Percentiles rank a stretch among this genome's conserved stretches.
Evolutionary conservation across 2,329 filamentous ascomycete genomes (phyloP).

Genomic region (Alternaria arborescens): DNA sequence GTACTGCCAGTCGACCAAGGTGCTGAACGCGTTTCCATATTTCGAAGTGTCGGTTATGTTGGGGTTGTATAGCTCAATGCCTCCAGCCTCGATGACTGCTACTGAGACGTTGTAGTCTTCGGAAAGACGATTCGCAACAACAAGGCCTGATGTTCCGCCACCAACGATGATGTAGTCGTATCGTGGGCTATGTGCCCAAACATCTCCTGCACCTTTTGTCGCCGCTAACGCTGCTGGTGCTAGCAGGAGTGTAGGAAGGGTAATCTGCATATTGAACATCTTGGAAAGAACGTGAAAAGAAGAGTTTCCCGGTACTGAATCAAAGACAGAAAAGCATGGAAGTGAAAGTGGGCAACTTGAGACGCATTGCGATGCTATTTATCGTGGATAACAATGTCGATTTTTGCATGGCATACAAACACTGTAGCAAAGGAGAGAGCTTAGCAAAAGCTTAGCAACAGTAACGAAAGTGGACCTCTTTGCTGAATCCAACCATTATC

Average conservation of each 20-base stretch:
- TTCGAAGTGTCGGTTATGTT: constrained; percentile 3
- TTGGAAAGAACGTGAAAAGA: not conserved
- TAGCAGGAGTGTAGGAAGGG: not conserved
- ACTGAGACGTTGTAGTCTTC: constrained; percentile 2
- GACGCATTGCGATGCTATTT: not conserved
- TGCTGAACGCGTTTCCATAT: not conserved
- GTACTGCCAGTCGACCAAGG: constrained; percentile 3
- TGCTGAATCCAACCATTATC: not conserved
- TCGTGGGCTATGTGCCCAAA: not conserved
- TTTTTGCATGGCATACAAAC: not conserved
- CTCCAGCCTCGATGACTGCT: constrained; percentile 4
- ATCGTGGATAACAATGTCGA: not conserved
- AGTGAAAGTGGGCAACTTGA: not conserved
- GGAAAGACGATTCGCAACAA: constrained; percentile 2
- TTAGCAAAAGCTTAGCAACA: not conserved
- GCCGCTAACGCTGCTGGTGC: not conserved
- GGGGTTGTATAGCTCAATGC: not conserved
- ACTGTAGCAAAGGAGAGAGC: not conserved
- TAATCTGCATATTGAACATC: not conserved
- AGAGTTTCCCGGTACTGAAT: not conserved
- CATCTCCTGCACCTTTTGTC: not conserved
- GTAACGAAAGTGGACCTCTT: not conserved
- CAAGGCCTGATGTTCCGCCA: constrained; percentile 2
- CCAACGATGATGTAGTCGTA: constrained; percentile 1
- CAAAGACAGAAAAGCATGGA: not conserved